These are phyloP conservation scores for Trametopsis cervina DNA, from an alignment of 768 basidiomycete genomes.

Conservation along the genomic window DNA sequence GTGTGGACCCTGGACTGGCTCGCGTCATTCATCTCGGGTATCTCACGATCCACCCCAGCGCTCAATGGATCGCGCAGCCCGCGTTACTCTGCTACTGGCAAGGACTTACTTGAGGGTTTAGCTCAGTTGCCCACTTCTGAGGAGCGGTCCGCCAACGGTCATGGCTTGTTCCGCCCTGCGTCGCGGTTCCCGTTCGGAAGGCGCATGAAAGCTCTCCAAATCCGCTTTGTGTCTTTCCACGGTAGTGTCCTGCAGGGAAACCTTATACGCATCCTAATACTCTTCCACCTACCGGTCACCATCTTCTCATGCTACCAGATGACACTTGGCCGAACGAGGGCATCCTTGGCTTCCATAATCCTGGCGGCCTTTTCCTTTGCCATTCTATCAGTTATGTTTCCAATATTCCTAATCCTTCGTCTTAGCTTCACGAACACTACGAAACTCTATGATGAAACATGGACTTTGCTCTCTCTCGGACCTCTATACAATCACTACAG, in stretches of 20 bases:
- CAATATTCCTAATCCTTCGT: conserved; percentile 67
- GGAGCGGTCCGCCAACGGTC: conserved; percentile 43
- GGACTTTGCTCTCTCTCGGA: conserved; percentile 84
- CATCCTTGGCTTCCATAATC: conserved; percentile 55
- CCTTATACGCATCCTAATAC: conserved; percentile 80
- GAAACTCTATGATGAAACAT: conserved; percentile 92
- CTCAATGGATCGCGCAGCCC: conserved; percentile 31
- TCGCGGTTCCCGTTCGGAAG: conserved; percentile 32
- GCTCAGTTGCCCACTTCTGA: conserved; percentile 27
- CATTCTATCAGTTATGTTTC: conserved; percentile 71
- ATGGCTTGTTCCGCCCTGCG: conserved; percentile 30
- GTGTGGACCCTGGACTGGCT: conserved; percentile 69
- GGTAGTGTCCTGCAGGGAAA: conserved; percentile 81
- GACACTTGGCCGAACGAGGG: conserved; percentile 44
- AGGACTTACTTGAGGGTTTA: conserved; percentile 40
- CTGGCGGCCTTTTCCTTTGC: conserved; percentile 81
- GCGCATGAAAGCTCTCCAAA: conserved; percentile 43
- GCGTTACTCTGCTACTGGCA: conserved; percentile 38
- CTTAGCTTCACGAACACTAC: conserved; percentile 75
- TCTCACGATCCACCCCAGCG: conserved; percentile 20
- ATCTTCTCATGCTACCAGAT: conserved; percentile 89
- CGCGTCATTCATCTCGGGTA: conserved; percentile 30
- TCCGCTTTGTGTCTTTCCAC: conserved; percentile 72
- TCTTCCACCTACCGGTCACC: conserved; percentile 94
- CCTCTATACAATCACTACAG: conserved; percentile 94